Evolutionary conservation across 768 basidiomycete genomes (phyloP).

Genomic region (Cantharellus cinnabarinus): DNA sequence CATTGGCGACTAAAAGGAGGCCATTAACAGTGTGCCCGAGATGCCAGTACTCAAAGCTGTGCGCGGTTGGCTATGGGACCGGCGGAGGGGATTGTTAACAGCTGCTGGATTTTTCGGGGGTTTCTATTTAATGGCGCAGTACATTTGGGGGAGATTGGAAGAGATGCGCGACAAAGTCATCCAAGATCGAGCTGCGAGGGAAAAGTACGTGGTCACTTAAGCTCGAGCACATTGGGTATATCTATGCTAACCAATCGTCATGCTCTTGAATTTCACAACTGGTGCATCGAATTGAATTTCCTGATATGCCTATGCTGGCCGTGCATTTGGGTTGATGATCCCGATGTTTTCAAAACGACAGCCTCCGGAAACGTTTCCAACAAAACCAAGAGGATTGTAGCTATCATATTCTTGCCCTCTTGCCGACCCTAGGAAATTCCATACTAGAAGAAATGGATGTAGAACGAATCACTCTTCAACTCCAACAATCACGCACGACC

Average conservation of each 20-base stretch:
- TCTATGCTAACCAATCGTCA: background rate
- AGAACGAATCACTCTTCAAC: constrained; percentile 40
- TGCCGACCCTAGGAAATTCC: constrained; percentile 44
- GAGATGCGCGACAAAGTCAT: constrained; percentile 45
- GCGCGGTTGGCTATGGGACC: constrained; percentile 29
- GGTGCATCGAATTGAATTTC: no score
- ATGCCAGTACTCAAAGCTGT: constrained; percentile 11
- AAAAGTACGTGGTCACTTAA: constrained; percentile 32
- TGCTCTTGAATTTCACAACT: no score
- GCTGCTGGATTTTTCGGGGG: constrained; percentile 35
- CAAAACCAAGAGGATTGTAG: constrained; percentile 60
- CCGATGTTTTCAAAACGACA: constrained; percentile 13
- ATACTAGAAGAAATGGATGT: constrained; percentile 60
- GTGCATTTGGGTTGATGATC: background rate
- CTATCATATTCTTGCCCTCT: constrained; percentile 49
- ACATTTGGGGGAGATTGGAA: constrained; percentile 38
- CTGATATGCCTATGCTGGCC: background rate
- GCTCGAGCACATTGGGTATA: background rate
- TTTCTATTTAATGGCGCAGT: constrained; percentile 39
- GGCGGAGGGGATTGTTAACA: constrained; percentile 27
- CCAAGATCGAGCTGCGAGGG: constrained; percentile 39
- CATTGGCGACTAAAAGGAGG: no score
- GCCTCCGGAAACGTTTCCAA: constrained; percentile 50
- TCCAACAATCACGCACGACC: constrained; percentile 17
- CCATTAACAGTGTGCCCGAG: no score